These are phyloP conservation scores for Hebeloma cylindrosporum DNA, from an alignment of 768 basidiomycete genomes.

Conservation along the genomic window DNA sequence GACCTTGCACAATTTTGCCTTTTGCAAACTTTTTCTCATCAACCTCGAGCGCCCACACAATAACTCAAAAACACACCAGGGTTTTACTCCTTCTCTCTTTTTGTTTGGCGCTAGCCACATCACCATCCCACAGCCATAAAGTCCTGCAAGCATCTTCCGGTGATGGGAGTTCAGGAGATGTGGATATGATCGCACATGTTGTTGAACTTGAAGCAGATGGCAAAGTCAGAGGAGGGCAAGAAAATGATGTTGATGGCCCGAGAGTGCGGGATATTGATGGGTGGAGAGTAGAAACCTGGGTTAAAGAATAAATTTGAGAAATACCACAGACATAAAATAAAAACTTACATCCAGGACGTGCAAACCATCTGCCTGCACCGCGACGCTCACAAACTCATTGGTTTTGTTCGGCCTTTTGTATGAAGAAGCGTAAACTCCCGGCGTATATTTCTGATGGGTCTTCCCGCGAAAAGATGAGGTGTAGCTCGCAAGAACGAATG, in stretches of 20 bases:
- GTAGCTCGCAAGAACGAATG: constrained; percentile 40
- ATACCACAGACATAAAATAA: constrained; percentile 3
- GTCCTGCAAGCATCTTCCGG: constrained; percentile 45
- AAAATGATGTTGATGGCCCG: constrained; percentile 62
- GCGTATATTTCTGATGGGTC: constrained; percentile 27
- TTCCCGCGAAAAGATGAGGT: constrained; percentile 23
- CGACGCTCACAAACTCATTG: constrained; percentile 64
- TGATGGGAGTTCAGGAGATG: constrained; percentile 43
- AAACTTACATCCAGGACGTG: constrained; percentile 67
- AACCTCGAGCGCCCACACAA: not conserved
- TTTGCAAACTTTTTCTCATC: constrained; percentile 19
- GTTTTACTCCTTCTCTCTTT: constrained; percentile 22
- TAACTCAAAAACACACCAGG: constrained; percentile 39
- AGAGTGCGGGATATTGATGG: constrained; percentile 68
- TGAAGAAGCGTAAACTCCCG: constrained; percentile 21
- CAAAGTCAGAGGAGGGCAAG: constrained; percentile 55
- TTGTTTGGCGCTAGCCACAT: constrained; percentile 28
- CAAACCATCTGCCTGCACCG: constrained; percentile 72
- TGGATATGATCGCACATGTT: constrained; percentile 56
- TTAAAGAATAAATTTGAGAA: constrained; percentile 1
- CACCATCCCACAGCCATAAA: constrained; percentile 64
- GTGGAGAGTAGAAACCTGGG: constrained; percentile 67
- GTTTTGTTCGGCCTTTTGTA: constrained; percentile 26
- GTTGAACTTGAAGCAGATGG: constrained; percentile 39
- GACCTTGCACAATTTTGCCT: constrained; percentile 21